phyloP scores from a whole-genome alignment of 495 filamentous ascomycete genomes.

The Penicillium subrubescens region DNA sequence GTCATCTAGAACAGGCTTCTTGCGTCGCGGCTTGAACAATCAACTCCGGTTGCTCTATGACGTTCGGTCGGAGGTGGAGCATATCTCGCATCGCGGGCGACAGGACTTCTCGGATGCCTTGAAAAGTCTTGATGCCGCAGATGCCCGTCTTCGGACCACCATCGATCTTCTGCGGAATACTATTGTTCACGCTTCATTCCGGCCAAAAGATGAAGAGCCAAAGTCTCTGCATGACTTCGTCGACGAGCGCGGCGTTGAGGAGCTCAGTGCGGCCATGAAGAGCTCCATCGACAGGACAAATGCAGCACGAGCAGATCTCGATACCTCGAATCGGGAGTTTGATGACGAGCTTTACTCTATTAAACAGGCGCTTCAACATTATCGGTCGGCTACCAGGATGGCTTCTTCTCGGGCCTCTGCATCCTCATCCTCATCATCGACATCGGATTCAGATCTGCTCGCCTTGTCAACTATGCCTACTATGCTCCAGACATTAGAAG shows the following conservation, averaged over 20 bases:
- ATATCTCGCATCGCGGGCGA: conserved; percentile 52
- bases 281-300: conserved; percentile 62
- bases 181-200: conserved; percentile 72
- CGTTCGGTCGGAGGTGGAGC: conserved; percentile 63
- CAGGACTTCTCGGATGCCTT: conserved; percentile 66
- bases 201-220: conserved; percentile 63
- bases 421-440: conserved; percentile 41
- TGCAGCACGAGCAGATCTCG: conserved; percentile 56
- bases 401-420: conserved; percentile 45
- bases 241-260: conserved; percentile 75
- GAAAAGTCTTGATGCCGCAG: conserved; percentile 70
- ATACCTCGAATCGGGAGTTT: conserved; percentile 48
- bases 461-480: conserved; percentile 58
- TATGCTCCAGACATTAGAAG: conserved; percentile 72
- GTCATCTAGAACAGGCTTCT: conserved; percentile 73
- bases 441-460: conserved; percentile 40
- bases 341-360: conserved; percentile 64
- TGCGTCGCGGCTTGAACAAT: conserved; percentile 70
- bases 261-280: conserved; percentile 66
- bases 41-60: conserved; percentile 70
- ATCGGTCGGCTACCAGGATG: conserved; percentile 42
- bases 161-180: conserved; percentile 70
- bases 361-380: conserved; percentile 56
- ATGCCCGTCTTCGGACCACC: conserved; percentile 70
- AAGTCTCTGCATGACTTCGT: conserved; percentile 88